Evolutionary conservation across 805 yeast genomes (phyloP), one percentile per base, ranked within the genome.

Genomic region (Wickerhamiella sorbophila): DNA sequence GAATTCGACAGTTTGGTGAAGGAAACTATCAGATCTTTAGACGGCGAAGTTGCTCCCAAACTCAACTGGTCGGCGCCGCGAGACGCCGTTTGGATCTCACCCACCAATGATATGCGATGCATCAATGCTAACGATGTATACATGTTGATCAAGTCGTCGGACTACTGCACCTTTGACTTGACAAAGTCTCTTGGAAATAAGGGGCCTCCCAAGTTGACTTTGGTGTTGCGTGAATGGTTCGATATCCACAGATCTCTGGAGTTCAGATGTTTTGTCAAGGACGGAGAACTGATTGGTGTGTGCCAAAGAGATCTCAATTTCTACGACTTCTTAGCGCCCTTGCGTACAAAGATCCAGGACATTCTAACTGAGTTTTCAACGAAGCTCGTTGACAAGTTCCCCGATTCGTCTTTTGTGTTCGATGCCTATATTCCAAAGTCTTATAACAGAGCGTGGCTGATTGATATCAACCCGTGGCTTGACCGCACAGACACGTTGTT

Each of bases 1-100:
- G 77, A 72, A 1, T 63, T 86, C 17, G 93, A 87, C 53, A 51
- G 62, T 0, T 51, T 65, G 34, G 65, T 88, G 15, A 62, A 62
- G 29, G 44, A 51, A 0, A 54, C 66, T 0, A 71, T 91, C 12
- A 45, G 49, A 2, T 64, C 67, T 34, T 63, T 64, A 9, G 56
- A 70, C 38, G 79, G 80, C 0, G 62, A 74, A 1, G 84, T 86
- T 2, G 70, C 84, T 1, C 97, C 97, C 1, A 91, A 91, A 55
- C 64, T 88, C 51, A 91, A 91, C 64, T 91, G 98, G 98, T 85
- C 96, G 1, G 81, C 95, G 1, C 98, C 99, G 1, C 79, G 77
- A 55, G 99, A 91, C 61, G 83, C 97, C 1, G 72, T 77, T 0
- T 91, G 97, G 98, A 88, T 91, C 17, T 62, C 81, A 53, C 70